Percentiles rank a stretch among this genome's conserved stretches.
These are phyloP conservation scores for Trichothecium sympodiale DNA, from an alignment of 2,329 filamentous ascomycete genomes.

Conservation along the genomic window DNA sequence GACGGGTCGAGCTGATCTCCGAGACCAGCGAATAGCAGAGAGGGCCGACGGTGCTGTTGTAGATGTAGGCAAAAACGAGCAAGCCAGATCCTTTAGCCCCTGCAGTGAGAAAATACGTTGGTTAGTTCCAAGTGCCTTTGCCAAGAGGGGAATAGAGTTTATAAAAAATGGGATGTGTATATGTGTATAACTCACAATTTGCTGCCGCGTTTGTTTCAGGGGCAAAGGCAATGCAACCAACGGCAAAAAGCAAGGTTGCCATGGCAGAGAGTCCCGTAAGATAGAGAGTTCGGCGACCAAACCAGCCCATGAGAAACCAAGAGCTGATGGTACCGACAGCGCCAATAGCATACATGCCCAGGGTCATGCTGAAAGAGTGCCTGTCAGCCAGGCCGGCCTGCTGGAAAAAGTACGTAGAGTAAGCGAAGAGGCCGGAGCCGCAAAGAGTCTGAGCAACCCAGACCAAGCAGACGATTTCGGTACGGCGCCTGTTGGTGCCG, in stretches of 20 bases:
- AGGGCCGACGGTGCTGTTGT: slow-evolving; percentile 34
- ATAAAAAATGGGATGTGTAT: too few relatives aligned
- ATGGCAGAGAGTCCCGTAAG: slow-evolving; percentile 37
- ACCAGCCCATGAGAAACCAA: slow-evolving; percentile 31
- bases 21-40: slow-evolving; percentile 31
- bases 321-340: slow-evolving; percentile 32
- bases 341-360: slow-evolving; percentile 31
- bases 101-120: slow-evolving; percentile 11
- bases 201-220: slow-evolving; percentile 17
- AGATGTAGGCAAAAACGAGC: slow-evolving; percentile 30
- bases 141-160: too few relatives aligned
- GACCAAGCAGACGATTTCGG: slow-evolving; percentile 32
- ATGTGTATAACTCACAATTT: too few relatives aligned
- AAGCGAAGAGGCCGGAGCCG: slow-evolving; percentile 38
- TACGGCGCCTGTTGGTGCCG: slow-evolving; percentile 31
- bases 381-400: slow-evolving; percentile 26
- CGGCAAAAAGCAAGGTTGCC: slow-evolving; percentile 25
- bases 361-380: slow-evolving; percentile 25
- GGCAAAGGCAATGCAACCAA: slow-evolving; percentile 31
- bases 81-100: slow-evolving; percentile 35
- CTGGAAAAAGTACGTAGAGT: slow-evolving; percentile 42
- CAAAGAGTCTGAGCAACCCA: slow-evolving; percentile 30
- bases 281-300: slow-evolving; percentile 34
- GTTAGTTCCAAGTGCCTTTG: too few relatives aligned
- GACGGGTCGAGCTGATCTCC: slow-evolving; percentile 32